These are phyloP conservation scores for Xylaria bambusicola DNA, from an alignment of 495 filamentous ascomycete genomes.

Conservation along the genomic window DNA sequence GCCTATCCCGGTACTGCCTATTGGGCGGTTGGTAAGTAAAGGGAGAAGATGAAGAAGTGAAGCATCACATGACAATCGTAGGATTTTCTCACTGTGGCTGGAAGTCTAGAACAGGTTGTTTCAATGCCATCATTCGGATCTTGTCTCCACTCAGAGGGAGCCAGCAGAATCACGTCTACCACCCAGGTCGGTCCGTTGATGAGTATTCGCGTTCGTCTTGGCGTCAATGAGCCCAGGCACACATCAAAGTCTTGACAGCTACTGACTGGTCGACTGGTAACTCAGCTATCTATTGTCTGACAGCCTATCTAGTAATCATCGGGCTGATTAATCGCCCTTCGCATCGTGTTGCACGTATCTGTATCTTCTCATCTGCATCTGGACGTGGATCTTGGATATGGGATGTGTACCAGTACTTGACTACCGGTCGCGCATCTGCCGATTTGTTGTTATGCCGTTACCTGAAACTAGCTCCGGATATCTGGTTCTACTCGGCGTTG, in stretches of 20 bases:
- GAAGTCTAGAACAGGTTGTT: neutral
- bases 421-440: constrained; percentile 2
- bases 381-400: neutral
- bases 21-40: no score
- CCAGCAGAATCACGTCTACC: neutral
- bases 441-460: neutral
- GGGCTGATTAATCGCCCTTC: no score
- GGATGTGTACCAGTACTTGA: no score
- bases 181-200: no score
- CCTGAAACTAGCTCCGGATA: constrained; percentile 4
- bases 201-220: no score
- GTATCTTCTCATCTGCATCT: no score
- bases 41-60: neutral
- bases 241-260: no score
- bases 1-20: no score
- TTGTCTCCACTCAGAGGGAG: neutral
- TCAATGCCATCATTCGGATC: constrained; percentile 3
- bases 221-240: no score
- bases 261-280: no score
- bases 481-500: constrained; percentile 1
- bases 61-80: constrained; percentile 1
- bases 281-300: no score
- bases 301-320: no score
- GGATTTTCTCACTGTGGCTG: neutral
- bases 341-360: neutral